phyloP scores from a whole-genome alignment of 331 rosid genomes.

The Malus hybrid region DNA sequence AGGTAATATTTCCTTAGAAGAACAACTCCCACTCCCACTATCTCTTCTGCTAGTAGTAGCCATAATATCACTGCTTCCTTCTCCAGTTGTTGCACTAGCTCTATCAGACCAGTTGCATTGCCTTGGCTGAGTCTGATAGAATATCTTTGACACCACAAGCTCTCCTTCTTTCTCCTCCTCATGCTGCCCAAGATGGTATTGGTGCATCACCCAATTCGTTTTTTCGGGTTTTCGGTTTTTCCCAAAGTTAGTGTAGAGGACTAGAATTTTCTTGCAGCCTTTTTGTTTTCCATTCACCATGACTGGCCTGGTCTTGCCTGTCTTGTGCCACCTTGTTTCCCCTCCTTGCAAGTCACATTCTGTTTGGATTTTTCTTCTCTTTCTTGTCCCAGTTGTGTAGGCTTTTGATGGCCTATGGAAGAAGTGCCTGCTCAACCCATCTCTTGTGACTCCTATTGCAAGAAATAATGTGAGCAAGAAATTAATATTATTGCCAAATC shows the following conservation, averaged over 20 bases:
- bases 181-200: conserved; percentile 78
- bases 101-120: conserved; percentile 85
- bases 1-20: conserved; percentile 49
- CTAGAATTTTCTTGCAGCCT: conserved; percentile 94
- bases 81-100: conserved; percentile 25
- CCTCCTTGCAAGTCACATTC: conserved; percentile 74
- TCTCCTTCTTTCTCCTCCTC: conserved; percentile 98
- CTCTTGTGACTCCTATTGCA: conserved; percentile 76
- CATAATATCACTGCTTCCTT: conserved; percentile 32
- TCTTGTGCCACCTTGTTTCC: conserved; percentile 97
- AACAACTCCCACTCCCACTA: conserved; percentile 63
- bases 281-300: conserved; percentile 80
- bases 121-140: conserved; percentile 26
- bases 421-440: conserved; percentile 89
- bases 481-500: conserved; percentile 8
- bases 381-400: conserved; percentile 92
- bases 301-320: conserved; percentile 94
- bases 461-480: background rate
- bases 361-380: conserved; percentile 86
- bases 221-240: conserved; percentile 91
- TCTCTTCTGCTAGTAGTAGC: conserved; percentile 40
- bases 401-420: conserved; percentile 98
- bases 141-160: conserved; percentile 90
- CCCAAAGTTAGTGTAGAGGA: conserved; percentile 88
- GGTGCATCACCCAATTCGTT: conserved; percentile 99